Percentiles rank a stretch among this genome's conserved stretches.
These are phyloP conservation scores for Mycosphaerella sp. DNA, from an alignment of 2,329 filamentous ascomycete species.

Conservation along the genomic window DNA sequence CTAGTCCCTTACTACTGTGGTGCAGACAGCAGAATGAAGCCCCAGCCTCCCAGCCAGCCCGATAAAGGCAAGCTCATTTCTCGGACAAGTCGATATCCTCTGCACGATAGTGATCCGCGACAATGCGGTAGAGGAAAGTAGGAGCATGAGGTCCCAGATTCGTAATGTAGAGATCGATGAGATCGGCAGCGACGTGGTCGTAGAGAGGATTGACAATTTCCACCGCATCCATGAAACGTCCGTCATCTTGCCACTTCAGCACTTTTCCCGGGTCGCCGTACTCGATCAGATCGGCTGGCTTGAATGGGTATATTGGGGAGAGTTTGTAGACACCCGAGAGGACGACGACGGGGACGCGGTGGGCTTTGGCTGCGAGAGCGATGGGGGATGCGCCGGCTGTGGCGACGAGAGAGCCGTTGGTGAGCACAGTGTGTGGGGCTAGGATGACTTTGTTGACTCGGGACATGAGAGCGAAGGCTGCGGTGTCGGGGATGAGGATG, in stretches of 20 bases:
- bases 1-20: too few relatives aligned
- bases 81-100: constrained; percentile 57
- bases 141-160: constrained; percentile 69
- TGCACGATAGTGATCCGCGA: constrained; percentile 67
- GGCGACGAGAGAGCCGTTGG: constrained; percentile 79
- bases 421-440: constrained; percentile 77
- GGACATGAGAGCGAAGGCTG: constrained; percentile 89
- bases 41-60: too few relatives aligned
- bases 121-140: constrained; percentile 66
- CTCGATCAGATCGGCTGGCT: constrained; percentile 75
- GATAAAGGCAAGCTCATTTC: too few relatives aligned
- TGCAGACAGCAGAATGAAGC: too few relatives aligned
- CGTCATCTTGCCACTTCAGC: constrained; percentile 66
- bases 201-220: constrained; percentile 73
- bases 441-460: constrained; percentile 93
- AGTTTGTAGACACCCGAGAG: constrained; percentile 91
- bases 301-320: constrained; percentile 80
- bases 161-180: constrained; percentile 77
- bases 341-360: constrained; percentile 78
- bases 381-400: constrained; percentile 78
- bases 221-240: constrained; percentile 68
- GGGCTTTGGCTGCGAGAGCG: constrained; percentile 74
- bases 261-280: constrained; percentile 75
- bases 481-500: constrained; percentile 76
- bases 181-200: constrained; percentile 72